These are phyloP conservation scores for Solidago caesia DNA, from an alignment of 129 eudicot genomes.

Conservation along the genomic window DNA sequence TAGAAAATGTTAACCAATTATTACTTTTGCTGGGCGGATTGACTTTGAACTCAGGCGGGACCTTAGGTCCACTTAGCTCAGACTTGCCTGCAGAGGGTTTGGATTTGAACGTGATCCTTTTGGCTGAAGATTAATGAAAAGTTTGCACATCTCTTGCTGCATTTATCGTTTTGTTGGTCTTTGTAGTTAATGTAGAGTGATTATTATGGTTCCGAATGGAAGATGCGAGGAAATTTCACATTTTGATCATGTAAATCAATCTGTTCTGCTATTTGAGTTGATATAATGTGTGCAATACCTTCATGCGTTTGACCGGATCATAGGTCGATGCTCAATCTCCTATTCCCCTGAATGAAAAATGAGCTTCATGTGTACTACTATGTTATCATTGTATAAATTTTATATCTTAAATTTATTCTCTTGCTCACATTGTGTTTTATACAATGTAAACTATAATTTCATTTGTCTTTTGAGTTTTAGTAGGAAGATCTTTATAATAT, in stretches of 20 bases:
- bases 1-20: background rate
- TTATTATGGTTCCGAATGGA: background rate
- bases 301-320: background rate
- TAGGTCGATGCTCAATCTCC: background rate
- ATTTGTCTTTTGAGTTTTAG: too few species aligned
- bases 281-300: background rate
- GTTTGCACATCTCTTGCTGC: background rate
- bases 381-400: too few species aligned
- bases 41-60: constrained; percentile 57
- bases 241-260: constrained; percentile 9
- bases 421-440: too few species aligned
- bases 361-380: too few species aligned
- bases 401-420: too few species aligned
- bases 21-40: constrained; percentile 55
- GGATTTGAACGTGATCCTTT: constrained; percentile 58
- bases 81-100: constrained; percentile 74
- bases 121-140: constrained; percentile 37
- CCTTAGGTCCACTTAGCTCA: constrained; percentile 53
- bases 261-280: background rate
- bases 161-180: background rate
- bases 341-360: too few species aligned
- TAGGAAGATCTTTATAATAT: too few species aligned
- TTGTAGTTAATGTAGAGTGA: constrained; percentile 15
- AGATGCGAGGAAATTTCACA: background rate
- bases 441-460: too few species aligned